Evolutionary conservation across 768 basidiomycete species (phyloP), one percentile per base, ranked within the genome.

Genomic region (Podaxis sp.): DNA sequence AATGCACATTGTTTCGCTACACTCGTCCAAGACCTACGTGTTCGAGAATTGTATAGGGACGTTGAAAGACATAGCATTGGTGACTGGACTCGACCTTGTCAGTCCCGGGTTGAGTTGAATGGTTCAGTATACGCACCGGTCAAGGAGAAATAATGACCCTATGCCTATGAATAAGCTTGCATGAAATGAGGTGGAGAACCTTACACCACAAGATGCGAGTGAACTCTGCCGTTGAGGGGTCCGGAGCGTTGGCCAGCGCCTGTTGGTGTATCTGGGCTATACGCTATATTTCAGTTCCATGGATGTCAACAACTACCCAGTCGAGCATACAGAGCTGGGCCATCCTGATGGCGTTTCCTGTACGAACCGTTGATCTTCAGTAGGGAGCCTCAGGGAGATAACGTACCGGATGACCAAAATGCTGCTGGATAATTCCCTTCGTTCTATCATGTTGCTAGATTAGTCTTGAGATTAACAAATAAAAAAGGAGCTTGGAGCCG

Each of bases 111-210:
- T 24, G 22, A 17, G 7, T 2, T 24, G 24, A 15, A 26, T 12
- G 13, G n/a, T 8, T 15, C 6, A 17, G n/a, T 40, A 7, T 11
- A 38, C 63, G 22, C 42, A 65, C 67, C 65, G 57, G 54, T 69
- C 67, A 15, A 66, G 48, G 8, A 60, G 61, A 56, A 67, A 69
- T 8, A 69, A 48, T 22, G 53, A 64, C 68, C 67, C 67, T 67
- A 15, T 42, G 28, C 7, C n/a, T n/a, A 58, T 49, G 48, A 55
- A 22, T 39, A 30, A 28, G 6, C 8, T 2, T 30, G 49, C 13
- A 26, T 24, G 9, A 44, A 56, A 17, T 28, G 33, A 51, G 19
- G 12, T 24, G 11, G 13, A 51, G 40, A 44, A 26, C 2, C 46
- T 22, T 59, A 48, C 57, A 49, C 57, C 57, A 59, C 9, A 49